Conservation (phyloP, 2,329 filamentous ascomycete species). For the Calonectria hongkongensis region DNA sequence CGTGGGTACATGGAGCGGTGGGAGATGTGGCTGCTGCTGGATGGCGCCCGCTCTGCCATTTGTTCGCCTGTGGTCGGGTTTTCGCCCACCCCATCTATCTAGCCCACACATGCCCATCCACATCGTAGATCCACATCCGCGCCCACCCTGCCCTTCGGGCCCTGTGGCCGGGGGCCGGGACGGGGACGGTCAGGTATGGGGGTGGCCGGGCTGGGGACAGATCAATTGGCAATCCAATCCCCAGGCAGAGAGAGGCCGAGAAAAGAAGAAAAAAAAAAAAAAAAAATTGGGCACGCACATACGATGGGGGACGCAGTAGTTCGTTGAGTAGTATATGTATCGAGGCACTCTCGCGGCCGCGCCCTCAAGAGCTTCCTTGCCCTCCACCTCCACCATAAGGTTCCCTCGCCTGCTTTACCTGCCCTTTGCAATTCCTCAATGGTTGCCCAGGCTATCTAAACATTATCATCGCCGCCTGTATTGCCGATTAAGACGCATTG, state of each 20-base stretch:
- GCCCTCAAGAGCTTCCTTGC: constrained; percentile 34
- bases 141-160: constrained; percentile 21
- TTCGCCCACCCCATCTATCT: not conserved
- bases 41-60: constrained; percentile 40
- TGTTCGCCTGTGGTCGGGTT: constrained; percentile 14
- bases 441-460: not conserved
- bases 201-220: constrained; percentile 22
- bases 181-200: constrained; percentile 28
- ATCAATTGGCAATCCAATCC: constrained; percentile 36
- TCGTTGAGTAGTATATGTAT: constrained; percentile 37
- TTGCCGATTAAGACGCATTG: constrained; percentile 20
- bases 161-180: constrained; percentile 32
- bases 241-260: constrained; percentile 14
- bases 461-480: constrained; percentile 17
- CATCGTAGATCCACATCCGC: constrained; percentile 30
- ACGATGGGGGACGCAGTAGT: constrained; percentile 6
- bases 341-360: constrained; percentile 45
- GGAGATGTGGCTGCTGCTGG: constrained; percentile 56
- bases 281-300: constrained; percentile 35
- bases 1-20: constrained; percentile 43
- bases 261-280: constrained; percentile 19
- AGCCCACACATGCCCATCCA: constrained; percentile 26
- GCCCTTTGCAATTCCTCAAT: constrained; percentile 20
- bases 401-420: constrained; percentile 34
- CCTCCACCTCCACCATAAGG: constrained; percentile 29